phyloP scores from a whole-genome alignment of 2,329 filamentous ascomycete genomes.

The Aspergillus pseudoglaucus region DNA sequence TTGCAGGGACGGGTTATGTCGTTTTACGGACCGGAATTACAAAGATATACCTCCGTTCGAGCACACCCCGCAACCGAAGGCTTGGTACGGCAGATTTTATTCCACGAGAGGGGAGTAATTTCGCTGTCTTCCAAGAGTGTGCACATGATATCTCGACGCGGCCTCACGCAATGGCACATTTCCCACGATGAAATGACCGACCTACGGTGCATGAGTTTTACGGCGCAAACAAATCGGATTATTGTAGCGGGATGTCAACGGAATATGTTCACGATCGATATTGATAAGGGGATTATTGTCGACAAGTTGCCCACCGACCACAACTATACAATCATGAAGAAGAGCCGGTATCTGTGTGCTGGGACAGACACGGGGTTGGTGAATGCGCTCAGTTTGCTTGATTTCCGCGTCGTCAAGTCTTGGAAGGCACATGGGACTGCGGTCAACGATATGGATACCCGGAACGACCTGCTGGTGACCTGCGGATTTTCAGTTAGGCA shows the following conservation, averaged over 20 bases:
- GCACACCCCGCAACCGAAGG: constrained; percentile 69
- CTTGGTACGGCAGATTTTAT: constrained; percentile 76
- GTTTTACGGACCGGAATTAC: constrained; percentile 78
- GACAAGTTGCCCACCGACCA: constrained; percentile 67
- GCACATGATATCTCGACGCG: constrained; percentile 80
- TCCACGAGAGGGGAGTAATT: constrained; percentile 85
- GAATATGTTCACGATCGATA: constrained; percentile 70
- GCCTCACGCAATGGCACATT: constrained; percentile 82
- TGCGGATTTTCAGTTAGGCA: constrained; percentile 88
- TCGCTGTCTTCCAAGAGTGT: constrained; percentile 76
- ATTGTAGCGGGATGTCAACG: constrained; percentile 82
- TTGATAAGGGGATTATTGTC: constrained; percentile 65
- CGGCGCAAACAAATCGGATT: constrained; percentile 76
- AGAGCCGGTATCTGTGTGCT: constrained; percentile 80
- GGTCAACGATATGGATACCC: constrained; percentile 95
- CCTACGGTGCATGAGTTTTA: constrained; percentile 91
- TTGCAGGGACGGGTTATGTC: constrained; percentile 76
- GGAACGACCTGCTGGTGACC: constrained; percentile 89
- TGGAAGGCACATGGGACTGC: constrained; percentile 87
- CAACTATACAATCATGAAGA: constrained; percentile 88
- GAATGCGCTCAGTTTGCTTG: constrained; percentile 75
- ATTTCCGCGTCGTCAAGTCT: constrained; percentile 69
- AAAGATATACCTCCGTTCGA: constrained; percentile 84
- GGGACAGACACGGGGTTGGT: constrained; percentile 77
- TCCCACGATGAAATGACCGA: constrained; percentile 74